A percentile compares a stretch with the other conserved stretches of the same genome.
Conservation (phyloP, 805 yeast species). For the Myxozyma sirexii region DNA sequence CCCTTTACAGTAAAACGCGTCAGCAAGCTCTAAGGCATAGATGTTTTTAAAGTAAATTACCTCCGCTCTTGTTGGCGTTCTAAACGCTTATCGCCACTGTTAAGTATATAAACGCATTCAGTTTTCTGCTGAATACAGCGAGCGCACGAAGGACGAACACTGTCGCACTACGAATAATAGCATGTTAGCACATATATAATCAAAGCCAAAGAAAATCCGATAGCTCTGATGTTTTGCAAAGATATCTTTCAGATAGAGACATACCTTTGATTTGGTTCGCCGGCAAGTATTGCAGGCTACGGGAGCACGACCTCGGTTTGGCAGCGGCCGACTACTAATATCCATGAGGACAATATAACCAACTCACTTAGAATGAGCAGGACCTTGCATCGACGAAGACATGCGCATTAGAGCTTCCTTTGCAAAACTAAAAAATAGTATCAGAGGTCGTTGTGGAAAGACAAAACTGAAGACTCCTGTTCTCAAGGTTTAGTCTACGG, state of each 20-base stretch:
- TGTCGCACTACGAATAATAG: not conserved
- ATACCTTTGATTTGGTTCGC: constrained; percentile 1
- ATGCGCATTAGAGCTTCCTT: too few species aligned
- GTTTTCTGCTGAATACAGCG: not conserved
- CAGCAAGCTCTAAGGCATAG: too few species aligned
- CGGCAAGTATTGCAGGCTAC: constrained; percentile 1
- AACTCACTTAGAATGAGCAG: too few species aligned
- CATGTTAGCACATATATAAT: not conserved
- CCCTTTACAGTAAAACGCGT: not conserved
- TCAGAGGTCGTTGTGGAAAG: too few species aligned
- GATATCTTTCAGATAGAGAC: too few species aligned
- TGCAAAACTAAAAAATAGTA: too few species aligned
- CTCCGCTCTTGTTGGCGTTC: not conserved
- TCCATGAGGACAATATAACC: not conserved
- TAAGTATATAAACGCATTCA: not conserved
- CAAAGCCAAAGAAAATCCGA: not conserved
- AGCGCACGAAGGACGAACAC: not conserved
- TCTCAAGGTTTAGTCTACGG: too few species aligned
- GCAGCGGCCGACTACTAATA: not conserved
- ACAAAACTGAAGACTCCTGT: too few species aligned
- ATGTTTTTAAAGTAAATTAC: not conserved
- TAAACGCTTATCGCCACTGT: not conserved
- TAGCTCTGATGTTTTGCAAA: too few species aligned
- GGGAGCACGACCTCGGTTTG: not conserved
- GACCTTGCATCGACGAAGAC: too few species aligned